Evolutionary conservation across 208 protist species (phyloP), one percentile per base, ranked within the genome.

Genomic region (Porcisia deanei): DNA sequence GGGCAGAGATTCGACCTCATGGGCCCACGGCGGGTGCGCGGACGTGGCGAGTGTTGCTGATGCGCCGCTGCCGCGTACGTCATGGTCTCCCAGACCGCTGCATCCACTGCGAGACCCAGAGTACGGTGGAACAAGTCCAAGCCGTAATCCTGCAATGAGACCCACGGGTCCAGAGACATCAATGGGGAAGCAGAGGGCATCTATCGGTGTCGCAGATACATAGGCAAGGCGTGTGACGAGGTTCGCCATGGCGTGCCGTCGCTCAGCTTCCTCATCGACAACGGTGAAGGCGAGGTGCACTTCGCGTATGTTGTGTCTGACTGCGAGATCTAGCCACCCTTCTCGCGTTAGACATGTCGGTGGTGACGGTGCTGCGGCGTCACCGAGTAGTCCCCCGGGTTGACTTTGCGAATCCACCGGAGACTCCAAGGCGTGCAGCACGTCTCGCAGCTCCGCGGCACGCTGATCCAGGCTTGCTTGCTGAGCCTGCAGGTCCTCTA

Each of bases 111-210:
- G 7, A 66, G 58, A 49, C 20, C 75, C 41, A 0, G 73, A 22
- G 60, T 81, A 81, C 43, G 81, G 65, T 1, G 70, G 69, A 16
- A 81, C 79, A 20, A 90, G 73, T 0, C 91, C 91, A 41, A 95
- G 84, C 12, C 91, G 88, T 47, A 95, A 70, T 22, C 91, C 88
- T 5, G 79, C 85, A 68, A 95, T 93, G 16, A 80, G 86, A 0
- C 79, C 91, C n/a, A 93, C 74, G 7, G 75, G 71, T 0, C 86
- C 90, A 4, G 73, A 83, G 41, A 89, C 89, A 49, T 88, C 82
- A 5, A 94, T 80, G 1, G 83, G 84, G 75, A 91, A 94, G 30
- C 79, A 81, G 43, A 92, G 60, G 45, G 64, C 70, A n/a, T 87
- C 77, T 3, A 88, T 72, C 37, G 79, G 81, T 4, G 81, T 84